Evolutionary conservation across 108 stramenopile species (phyloP).

Genomic region (Stephanodiscus minutulus): DNA sequence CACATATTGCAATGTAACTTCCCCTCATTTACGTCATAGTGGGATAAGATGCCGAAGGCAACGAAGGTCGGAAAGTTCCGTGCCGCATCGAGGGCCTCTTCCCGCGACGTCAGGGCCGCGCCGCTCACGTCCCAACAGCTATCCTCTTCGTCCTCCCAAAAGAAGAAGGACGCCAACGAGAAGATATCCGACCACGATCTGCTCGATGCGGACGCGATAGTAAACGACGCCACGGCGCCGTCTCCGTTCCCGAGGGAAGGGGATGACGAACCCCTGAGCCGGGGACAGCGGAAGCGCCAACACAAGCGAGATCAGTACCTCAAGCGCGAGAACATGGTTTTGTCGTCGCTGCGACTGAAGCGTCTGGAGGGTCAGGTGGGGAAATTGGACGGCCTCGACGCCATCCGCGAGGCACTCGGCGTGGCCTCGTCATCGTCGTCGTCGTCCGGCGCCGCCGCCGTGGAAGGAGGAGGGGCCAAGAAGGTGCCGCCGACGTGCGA

Average conservation of each 20-base stretch:
- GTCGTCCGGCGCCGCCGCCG: constrained; percentile 1
- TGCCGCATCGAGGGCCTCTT: constrained; percentile 34
- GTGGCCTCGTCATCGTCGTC: constrained; percentile 53
- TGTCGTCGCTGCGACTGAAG: constrained; percentile 69
- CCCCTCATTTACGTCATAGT: too few relatives aligned
- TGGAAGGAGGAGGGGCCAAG: constrained; percentile 1
- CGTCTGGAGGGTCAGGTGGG: constrained; percentile 72
- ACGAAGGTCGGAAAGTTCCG: constrained; percentile 52
- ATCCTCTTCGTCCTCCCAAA: background rate
- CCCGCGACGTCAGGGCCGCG: constrained; percentile 14
- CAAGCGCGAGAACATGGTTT: constrained; percentile 74
- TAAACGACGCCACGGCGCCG: background rate
- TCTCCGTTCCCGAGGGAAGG: constrained; percentile 11
- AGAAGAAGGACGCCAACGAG: constrained; percentile 1
- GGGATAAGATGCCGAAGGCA: constrained; percentile 49
- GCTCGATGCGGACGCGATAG: background rate
- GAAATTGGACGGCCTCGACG: constrained; percentile 81
- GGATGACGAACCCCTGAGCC: constrained; percentile 52
- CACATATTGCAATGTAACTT: background rate
- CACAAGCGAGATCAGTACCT: constrained; percentile 82
- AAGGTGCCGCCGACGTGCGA: background rate
- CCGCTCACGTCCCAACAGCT: background rate
- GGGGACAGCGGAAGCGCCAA: constrained; percentile 81
- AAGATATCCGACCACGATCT: too few relatives aligned
- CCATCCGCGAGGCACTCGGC: constrained; percentile 70